Base-by-base conservation (phyloP, 768 basidiomycete species). In the Tricholoma bakamatsutake region DNA sequence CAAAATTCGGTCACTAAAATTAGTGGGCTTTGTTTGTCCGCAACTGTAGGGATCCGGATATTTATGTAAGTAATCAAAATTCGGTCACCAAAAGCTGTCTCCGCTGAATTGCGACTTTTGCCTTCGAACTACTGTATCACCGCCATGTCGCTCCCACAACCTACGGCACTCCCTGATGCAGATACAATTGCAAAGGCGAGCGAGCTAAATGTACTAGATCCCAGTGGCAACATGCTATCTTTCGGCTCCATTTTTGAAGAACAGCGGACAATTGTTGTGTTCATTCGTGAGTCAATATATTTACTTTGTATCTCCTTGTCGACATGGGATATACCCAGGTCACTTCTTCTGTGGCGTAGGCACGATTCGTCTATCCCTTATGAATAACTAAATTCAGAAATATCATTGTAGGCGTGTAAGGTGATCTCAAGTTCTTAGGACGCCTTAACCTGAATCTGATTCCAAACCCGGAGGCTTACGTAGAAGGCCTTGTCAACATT, bases 331-430 rank as follows among this genome's bases (percentile, higher is more conserved):
- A 43, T 59, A 9, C 24, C 21, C 35, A 84, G 83, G 83, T 7
- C 83, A 85, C 65, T 85, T 85, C 64, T 83, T 84, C 61, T 85
- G 85, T 58, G 83, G 82, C 15, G 83, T 84, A 68, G 52, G 79
- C 66, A 24, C 33, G 17, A 47, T 37, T 52, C 24, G 53, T 11
- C 37, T 15, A 17, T 30, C 15, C 33, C 15, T n/a, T 43, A 5
- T 40, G 31, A 28, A 37, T 13, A 21, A 40, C 50, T 39, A 45
- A 40, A 37, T 35, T 35, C 3, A 18, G 30, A 9, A 17, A 40
- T 17, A 10, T 5, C 2, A 18, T 42, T 46, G 3, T 54, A 76
- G 79, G 66, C 52, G 50, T 80, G 80, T 53, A 74, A 76, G 74
- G 80, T 75, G 62, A 58, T 64, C 17, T 50, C 31, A 57, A 40